A percentile compares a stretch with the other conserved stretches of the same genome.
These are phyloP conservation scores for Coemansia sp. DNA, from an alignment of 192 early-diverging fungal genomes.

Conservation along the genomic window DNA sequence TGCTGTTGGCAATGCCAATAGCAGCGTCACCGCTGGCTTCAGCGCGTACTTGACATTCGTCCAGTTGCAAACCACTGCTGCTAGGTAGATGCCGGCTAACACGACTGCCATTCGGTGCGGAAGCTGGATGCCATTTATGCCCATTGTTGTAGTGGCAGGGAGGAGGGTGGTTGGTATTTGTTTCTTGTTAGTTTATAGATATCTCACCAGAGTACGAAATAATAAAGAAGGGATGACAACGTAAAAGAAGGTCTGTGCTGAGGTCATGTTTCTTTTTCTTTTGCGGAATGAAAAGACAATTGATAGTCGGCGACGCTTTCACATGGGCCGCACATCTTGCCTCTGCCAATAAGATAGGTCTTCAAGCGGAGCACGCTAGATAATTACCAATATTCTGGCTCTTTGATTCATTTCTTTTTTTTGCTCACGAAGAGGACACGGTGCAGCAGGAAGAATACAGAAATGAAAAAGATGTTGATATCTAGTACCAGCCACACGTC, in stretches of 20 bases:
- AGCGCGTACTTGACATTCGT: constrained; percentile 26
- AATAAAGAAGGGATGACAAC: constrained; percentile 3
- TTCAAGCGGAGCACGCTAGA: too few species aligned
- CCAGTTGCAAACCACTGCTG: constrained; percentile 18
- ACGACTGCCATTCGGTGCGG: constrained; percentile 15
- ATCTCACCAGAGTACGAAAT: background rate
- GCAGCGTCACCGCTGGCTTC: constrained; percentile 44
- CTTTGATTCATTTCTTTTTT: too few species aligned
- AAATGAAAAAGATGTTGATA: too few species aligned
- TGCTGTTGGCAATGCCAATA: constrained; percentile 28
- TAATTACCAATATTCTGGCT: too few species aligned
- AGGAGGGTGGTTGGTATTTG: background rate
- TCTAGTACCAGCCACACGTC: too few species aligned
- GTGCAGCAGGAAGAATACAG: too few species aligned
- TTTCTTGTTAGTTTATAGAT: background rate
- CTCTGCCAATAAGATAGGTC: too few species aligned
- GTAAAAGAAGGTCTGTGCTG: background rate
- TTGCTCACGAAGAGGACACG: too few species aligned
- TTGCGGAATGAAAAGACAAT: background rate
- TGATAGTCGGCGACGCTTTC: background rate
- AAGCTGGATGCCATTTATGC: background rate
- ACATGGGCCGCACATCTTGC: background rate
- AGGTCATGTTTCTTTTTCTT: background rate
- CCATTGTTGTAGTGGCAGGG: background rate
- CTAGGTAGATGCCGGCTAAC: constrained; percentile 24